Conservation (phyloP, 73 alveolate species). For the Paramecium pentaurelia region DNA sequence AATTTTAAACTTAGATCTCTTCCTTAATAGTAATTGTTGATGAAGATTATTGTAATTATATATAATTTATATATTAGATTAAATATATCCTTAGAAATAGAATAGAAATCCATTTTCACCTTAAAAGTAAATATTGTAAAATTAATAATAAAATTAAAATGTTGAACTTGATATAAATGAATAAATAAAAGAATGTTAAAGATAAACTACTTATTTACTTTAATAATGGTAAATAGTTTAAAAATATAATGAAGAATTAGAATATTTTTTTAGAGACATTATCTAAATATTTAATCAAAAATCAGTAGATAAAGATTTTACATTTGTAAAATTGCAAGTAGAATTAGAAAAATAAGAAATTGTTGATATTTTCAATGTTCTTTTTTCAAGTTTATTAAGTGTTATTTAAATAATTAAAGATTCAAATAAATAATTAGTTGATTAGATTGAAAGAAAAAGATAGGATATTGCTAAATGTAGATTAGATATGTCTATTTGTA, state of each 20-base stretch:
- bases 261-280: not conserved
- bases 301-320: not conserved
- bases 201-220: not conserved
- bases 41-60: conserved; percentile 6
- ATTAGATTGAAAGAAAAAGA: not conserved
- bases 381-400: not conserved
- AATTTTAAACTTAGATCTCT: not conserved
- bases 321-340: not conserved
- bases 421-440: not conserved
- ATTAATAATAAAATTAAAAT: not conserved
- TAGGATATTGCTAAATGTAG: conserved; percentile 28
- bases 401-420: not conserved
- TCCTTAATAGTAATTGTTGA: not conserved
- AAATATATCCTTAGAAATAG: not conserved
- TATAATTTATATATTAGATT: not conserved
- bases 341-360: not conserved
- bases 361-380: not conserved
- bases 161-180: not conserved
- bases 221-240: not conserved
- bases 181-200: not conserved
- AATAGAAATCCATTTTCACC: not conserved
- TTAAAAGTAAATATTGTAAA: not conserved
- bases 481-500: not conserved
- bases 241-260: conserved; percentile 41
- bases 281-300: not conserved